Base-by-base conservation (phyloP, 2,329 filamentous ascomycete species). In the Thelonectria olida region DNA sequence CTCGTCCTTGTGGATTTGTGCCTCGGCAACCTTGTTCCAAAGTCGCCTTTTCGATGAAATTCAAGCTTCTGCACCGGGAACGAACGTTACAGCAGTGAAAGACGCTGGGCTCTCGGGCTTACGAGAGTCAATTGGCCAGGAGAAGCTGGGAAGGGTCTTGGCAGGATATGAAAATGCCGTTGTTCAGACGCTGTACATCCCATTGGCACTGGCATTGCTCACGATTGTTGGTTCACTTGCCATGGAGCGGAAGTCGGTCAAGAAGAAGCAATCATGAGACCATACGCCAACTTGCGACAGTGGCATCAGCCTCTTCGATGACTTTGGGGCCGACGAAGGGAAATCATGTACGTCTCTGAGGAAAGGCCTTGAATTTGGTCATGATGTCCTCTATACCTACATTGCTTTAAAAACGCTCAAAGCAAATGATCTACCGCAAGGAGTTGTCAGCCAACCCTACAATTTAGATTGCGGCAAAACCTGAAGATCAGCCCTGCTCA, bases 1-100 rank as follows among this genome's bases (percentile, higher is more conserved):
- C 1, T 66, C 65, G 2, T 52, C 68, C 0, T 6, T 71, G 20
- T 71, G 68, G 68, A 68, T 71, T 7, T 71, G 68, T 12, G 68
- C 69, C 2, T 68, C 68, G 2, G 68, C 68, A 4, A 71, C 67
- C 2, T 27, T 71, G 2, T 71, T 71, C 41, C 68, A 71, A 17
- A 62, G 48, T 4, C 68, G 68, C 0, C 54, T 71, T 1, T 22
- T 51, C 0, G 44, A 63, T 2, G 68, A 71, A 23, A 63, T 71
- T 1, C 58, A 67, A 10, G 12, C 45, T 2, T 44, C 62, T 12
- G 54, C 68, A 0, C 68, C 68, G 0, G 68, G 39, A 0, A 59
- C 62, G 0, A 62, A 71, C 1, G 47, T 61, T 3, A 61, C 62
- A 0, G 19, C n/a, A 0, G 27, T 71, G 0, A 57, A 58, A 23